Conservation (phyloP, 495 filamentous ascomycete genomes). For the Penicillium fimorum region DNA sequence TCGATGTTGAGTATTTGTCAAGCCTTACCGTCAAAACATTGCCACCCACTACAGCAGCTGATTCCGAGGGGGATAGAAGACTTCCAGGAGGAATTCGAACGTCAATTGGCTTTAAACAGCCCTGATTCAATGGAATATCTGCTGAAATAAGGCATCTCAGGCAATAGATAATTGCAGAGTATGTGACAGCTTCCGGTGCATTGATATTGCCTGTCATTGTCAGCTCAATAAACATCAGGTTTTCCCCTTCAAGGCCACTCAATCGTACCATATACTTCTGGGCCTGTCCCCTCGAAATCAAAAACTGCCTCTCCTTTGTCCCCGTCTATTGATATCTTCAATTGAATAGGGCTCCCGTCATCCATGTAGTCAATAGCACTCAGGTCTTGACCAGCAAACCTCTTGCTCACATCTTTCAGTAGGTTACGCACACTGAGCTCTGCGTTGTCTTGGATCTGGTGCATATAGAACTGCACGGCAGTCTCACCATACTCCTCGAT, state of each 20-base stretch:
- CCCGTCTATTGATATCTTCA: slow-evolving; percentile 80
- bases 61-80: slow-evolving; percentile 74
- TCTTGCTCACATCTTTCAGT: slow-evolving; percentile 68
- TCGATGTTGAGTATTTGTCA: background rate
- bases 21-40: slow-evolving; percentile 69
- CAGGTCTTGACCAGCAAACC: slow-evolving; percentile 70
- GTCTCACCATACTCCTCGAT: slow-evolving; percentile 89
- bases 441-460: slow-evolving; percentile 86
- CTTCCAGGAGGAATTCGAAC: slow-evolving; percentile 76
- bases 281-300: slow-evolving; percentile 80
- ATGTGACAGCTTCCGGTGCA: slow-evolving; percentile 87
- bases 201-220: slow-evolving; percentile 70
- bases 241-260: background rate
- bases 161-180: slow-evolving; percentile 92
- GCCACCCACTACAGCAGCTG: slow-evolving; percentile 83
- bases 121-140: slow-evolving; percentile 94
- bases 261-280: slow-evolving; percentile 72
- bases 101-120: slow-evolving; percentile 79
- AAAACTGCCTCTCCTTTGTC: slow-evolving; percentile 84
- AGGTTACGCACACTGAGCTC: slow-evolving; percentile 77
- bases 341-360: slow-evolving; percentile 81
- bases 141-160: slow-evolving; percentile 82
- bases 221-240: background rate
- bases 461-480: slow-evolving; percentile 91
- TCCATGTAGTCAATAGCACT: slow-evolving; percentile 93